Conservation (phyloP, 2,329 filamentous ascomycete genomes). For the Claviceps fusiformis region DNA sequence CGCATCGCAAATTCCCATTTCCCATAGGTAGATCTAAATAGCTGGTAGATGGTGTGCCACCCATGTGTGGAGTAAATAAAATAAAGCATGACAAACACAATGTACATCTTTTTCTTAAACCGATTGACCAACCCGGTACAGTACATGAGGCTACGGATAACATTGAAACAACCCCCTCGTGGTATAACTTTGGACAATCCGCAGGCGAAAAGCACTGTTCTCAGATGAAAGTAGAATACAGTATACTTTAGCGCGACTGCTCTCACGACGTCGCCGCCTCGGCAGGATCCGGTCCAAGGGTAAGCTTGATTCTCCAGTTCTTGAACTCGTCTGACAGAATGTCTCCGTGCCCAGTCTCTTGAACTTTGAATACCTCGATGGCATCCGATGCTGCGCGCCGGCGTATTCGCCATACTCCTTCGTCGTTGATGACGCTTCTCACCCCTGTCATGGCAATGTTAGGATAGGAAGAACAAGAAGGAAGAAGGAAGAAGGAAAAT, state of each 20-base stretch:
- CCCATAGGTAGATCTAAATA: conserved; percentile 9
- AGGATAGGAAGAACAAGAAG: not conserved
- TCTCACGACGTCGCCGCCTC: not conserved
- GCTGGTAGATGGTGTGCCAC: conserved; percentile 5
- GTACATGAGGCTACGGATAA: not conserved
- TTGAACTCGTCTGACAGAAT: conserved; percentile 69
- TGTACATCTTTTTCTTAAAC: not conserved
- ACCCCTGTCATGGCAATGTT: conserved; percentile 34
- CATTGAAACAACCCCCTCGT: no score
- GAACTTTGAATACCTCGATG: conserved; percentile 62
- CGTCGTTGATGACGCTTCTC: conserved; percentile 48
- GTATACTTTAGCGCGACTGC: not conserved
- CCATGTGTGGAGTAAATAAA: conserved; percentile 5
- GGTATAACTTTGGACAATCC: no score
- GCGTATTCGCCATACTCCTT: conserved; percentile 70
- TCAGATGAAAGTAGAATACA: no score
- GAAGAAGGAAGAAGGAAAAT: not conserved
- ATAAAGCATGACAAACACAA: not conserved
- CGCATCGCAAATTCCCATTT: not conserved
- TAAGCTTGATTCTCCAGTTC: conserved; percentile 53
- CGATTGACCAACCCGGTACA: not conserved
- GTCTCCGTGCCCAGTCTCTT: conserved; percentile 60
- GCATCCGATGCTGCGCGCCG: conserved; percentile 45
- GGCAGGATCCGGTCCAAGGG: conserved; percentile 17
- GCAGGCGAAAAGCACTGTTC: not conserved